Evolutionary conservation across 164 flowering plant genomes (phyloP), one percentile per base, ranked within the genome.

Genomic region (Kalanchoe fedtschenkoi): DNA sequence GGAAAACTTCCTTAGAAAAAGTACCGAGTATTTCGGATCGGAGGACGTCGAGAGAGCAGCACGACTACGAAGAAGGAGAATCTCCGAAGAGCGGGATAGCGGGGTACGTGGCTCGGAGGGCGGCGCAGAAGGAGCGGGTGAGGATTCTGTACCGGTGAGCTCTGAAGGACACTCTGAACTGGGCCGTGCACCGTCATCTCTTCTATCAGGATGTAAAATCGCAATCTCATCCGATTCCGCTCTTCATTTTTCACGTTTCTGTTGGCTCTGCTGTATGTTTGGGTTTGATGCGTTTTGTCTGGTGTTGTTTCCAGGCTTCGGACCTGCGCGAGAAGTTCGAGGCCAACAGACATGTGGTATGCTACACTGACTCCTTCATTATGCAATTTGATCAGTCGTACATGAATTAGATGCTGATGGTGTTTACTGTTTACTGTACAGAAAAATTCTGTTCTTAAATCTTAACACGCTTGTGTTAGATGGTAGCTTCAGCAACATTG

Each of bases 171-270:
- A 80, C 95, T 39, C 96, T 93, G 71, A 90, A 90, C 69, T 93
- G 99, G 99, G 97, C 96, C 58, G 99, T 93, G 29, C 99, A 90
- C 74, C 92, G 99, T 62, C 96, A 84, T 70, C 77, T 88, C 81
- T 93, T 93, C 73, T 93, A 93, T 67, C 64, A 73, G 63, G 97
- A 90, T 71, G 97, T 88, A 80, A 39, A 39, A 9, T 17, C 43
- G 19, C 9, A 29, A 62, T 44, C 26, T 39, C 43, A 9, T 1
- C 13, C 5, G 43, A 39, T 39, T 39, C 43, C 1, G 9, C 43
- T 39, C 1, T 62, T 4, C 7, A 34, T 51, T 61, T 35, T 53
- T 13, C 55, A 13, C n/a, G 4, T 51, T 28, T 28, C 29, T 30
- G 58, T 63, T 42, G 19, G 32, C 10, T 60, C 1, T 16, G 21